Conservation (phyloP, 2,329 filamentous ascomycete genomes). For the Fusarium tanahbumbuense region DNA sequence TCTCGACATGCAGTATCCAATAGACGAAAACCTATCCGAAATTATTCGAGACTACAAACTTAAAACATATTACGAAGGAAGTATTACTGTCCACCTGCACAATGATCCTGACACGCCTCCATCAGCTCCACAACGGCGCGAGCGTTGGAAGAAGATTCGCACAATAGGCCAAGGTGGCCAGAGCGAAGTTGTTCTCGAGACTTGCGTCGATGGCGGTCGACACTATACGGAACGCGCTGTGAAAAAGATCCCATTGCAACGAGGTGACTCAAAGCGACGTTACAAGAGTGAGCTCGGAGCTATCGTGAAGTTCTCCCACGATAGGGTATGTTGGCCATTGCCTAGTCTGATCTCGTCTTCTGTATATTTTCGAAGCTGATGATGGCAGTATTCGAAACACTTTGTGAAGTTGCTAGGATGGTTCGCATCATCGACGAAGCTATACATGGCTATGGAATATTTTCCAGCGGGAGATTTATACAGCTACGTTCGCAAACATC, state of each 20-base stretch:
- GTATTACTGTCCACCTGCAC: too few relatives aligned
- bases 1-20: too few relatives aligned
- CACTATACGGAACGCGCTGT: background rate
- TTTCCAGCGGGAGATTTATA: background rate
- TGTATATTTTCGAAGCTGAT: background rate
- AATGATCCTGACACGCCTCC: too few relatives aligned
- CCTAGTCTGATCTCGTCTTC: too few relatives aligned
- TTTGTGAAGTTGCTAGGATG: background rate
- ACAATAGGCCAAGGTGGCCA: too few relatives aligned
- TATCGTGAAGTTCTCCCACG: background rate
- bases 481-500: background rate
- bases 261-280: background rate
- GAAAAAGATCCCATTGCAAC: background rate
- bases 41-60: too few relatives aligned
- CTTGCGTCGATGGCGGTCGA: too few relatives aligned
- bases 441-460: background rate
- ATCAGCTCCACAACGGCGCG: too few relatives aligned
- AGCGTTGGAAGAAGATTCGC: too few relatives aligned
- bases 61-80: too few relatives aligned
- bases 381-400: background rate
- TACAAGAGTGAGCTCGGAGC: background rate
- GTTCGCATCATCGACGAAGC: background rate
- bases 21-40: too few relatives aligned
- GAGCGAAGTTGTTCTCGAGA: too few relatives aligned
- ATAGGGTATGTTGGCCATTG: background rate